Conservation (phyloP, 2,329 filamentous ascomycete species). For the Ceratocystis albifundus region DNA sequence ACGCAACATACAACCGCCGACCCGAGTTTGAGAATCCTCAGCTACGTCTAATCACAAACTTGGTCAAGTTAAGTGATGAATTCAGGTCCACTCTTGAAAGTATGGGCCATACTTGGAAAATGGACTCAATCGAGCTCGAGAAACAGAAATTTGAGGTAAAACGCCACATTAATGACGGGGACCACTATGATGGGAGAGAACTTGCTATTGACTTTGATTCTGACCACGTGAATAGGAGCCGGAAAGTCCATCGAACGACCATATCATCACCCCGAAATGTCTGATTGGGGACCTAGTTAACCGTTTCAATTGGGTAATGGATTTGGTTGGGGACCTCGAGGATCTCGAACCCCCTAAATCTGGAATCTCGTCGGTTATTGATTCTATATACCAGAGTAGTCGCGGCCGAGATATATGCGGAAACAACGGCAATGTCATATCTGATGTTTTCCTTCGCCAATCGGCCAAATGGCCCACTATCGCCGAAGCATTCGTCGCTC, state of each 20-base stretch:
- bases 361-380: slow-evolving; percentile 27
- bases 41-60: slow-evolving; percentile 25
- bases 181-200: neutral
- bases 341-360: neutral
- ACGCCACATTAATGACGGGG: neutral
- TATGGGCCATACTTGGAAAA: slow-evolving; percentile 22
- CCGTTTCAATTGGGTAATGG: slow-evolving; percentile 9
- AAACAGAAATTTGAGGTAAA: rapidly evolving
- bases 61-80: slow-evolving; percentile 24
- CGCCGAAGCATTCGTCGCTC: slow-evolving; percentile 27
- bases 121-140: neutral
- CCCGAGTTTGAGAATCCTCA: slow-evolving; percentile 20
- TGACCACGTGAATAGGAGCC: neutral
- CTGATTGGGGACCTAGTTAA: neutral
- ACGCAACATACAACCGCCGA: slow-evolving; percentile 23
- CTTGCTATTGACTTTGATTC: too few species aligned
- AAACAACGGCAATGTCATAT: slow-evolving; percentile 25
- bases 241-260: neutral
- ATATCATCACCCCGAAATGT: neutral
- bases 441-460: slow-evolving; percentile 28
- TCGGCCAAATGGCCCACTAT: slow-evolving; percentile 29
- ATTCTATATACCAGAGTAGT: slow-evolving; percentile 24
- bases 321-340: slow-evolving; percentile 20
- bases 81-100: slow-evolving; percentile 22
- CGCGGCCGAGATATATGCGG: slow-evolving; percentile 27